A percentile compares a stretch with the other conserved stretches of the same genome.
Evolutionary conservation across 805 yeast species (phyloP).

Genomic region (Metschnikowia baotianmanensis): DNA sequence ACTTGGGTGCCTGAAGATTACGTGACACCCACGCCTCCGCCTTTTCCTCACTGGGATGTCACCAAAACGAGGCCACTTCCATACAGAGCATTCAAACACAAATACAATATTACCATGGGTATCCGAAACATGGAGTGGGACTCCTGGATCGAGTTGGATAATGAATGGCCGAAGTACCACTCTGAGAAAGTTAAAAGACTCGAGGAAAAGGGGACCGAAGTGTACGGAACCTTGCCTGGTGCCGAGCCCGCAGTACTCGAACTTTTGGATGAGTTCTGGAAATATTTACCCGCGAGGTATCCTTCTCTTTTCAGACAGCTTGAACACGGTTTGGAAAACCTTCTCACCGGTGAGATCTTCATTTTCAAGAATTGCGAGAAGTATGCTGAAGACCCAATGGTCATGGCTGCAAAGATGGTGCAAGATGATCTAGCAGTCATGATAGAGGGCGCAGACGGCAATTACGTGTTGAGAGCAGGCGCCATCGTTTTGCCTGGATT

Average conservation of each 20-base stretch:
- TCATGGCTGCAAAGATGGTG: constrained; percentile 52
- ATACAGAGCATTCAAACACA: constrained; percentile 66
- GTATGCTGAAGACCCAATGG: constrained; percentile 50
- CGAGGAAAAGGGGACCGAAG: constrained; percentile 42
- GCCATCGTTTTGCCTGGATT: constrained; percentile 65
- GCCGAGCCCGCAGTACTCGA: constrained; percentile 58
- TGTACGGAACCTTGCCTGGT: constrained; percentile 49
- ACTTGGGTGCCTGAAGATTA: constrained; percentile 54
- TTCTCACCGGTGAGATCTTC: constrained; percentile 53
- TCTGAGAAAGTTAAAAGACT: constrained; percentile 50
- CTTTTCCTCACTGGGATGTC: constrained; percentile 49
- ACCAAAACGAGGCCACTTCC: constrained; percentile 52
- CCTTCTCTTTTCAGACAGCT: constrained; percentile 52
- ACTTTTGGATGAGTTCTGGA: constrained; percentile 49
- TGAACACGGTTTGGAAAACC: constrained; percentile 46
- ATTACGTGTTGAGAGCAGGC: constrained; percentile 57
- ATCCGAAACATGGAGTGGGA: constrained; percentile 60
- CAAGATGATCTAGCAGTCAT: constrained; percentile 70
- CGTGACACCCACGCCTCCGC: constrained; percentile 47
- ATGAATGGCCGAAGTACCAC: constrained; percentile 60
- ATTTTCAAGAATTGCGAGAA: constrained; percentile 22
- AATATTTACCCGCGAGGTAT: constrained; percentile 54
- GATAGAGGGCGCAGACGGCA: constrained; percentile 59
- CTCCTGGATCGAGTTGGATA: constrained; percentile 67
- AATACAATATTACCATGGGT: constrained; percentile 67